Evolutionary conservation across 2,329 filamentous ascomycete species (phyloP), one percentile per base, ranked within the genome.

Genomic region (Cladophialophora exuberans): DNA sequence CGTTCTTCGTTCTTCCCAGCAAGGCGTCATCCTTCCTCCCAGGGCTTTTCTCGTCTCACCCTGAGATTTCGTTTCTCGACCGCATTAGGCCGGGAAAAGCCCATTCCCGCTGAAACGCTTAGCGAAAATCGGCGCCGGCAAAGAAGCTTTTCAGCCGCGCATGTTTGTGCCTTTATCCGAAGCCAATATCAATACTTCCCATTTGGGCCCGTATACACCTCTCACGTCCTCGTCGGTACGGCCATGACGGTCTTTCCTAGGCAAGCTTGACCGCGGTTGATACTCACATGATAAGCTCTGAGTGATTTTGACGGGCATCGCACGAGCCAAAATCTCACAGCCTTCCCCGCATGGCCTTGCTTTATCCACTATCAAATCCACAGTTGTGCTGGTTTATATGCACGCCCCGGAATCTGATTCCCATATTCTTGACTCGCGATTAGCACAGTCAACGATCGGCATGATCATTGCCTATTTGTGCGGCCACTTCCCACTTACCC

Each of bases 321-420:
- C 20, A 43, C n/a, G 33, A 49, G n/a, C 33, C 46, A 38, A 38
- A 39, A 39, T 49, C 46, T 49, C 46, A 49, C 46, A 48, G 31
- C 46, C n/a, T 36, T 39, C 46, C 33, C 46, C 46, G 46, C 46
- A 49, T 23, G 35, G 4, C 15, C 20, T 5, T 20, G 18, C 10
- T 6, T 17, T 49, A 28, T 39, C 33, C 35, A 49, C 23, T 39
- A 17, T 20, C 33, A 10, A 23, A 23, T 39, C 20, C n/a, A 28
- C 30, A 13, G 33, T 26, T 26, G 5, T 15, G 22, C 42, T 30
- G n/a, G 22, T 30, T 43, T 9, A 26, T 30, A 39, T 23, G 13
- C 22, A 22, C 25, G 15, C 33, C 22, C 23, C 46, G 46, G 46
- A n/a, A 10, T 39, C 35, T 49, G 46, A 49, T n/a, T 41, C 46